Evolutionary conservation across 306 rosid genomes (phyloP).

Genomic region (Corylus americana): DNA sequence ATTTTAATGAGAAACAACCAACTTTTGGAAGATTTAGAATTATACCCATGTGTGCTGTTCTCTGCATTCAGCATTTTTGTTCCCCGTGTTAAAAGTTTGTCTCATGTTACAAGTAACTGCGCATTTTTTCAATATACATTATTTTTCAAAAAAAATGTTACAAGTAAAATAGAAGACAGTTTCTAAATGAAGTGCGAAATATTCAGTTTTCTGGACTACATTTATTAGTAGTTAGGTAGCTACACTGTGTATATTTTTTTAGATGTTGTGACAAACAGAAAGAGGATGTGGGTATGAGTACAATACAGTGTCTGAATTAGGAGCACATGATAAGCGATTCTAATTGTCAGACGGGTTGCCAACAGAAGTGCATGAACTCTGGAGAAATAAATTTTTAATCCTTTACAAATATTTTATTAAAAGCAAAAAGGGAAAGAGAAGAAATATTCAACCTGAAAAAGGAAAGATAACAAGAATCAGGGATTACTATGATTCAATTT

Average conservation of each 20-base stretch:
- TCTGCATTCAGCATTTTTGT: background rate
- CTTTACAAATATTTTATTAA: background rate
- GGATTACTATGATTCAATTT: background rate
- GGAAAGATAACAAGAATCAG: background rate
- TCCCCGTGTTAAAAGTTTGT: background rate
- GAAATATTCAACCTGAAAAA: background rate
- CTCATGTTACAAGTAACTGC: too few species aligned
- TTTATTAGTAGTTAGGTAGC: background rate
- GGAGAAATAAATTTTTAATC: background rate
- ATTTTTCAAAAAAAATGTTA: too few species aligned
- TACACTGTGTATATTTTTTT: background rate
- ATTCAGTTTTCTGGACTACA: background rate
- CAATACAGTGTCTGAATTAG: background rate
- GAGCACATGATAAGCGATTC: background rate
- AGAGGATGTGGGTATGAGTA: background rate
- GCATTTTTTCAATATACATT: too few species aligned
- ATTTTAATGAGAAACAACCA: constrained; percentile 4
- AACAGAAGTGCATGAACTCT: too few species aligned
- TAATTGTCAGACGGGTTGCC: too few species aligned
- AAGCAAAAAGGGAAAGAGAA: background rate
- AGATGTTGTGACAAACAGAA: background rate
- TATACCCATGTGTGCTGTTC: background rate
- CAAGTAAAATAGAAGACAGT: background rate
- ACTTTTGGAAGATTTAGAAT: background rate
- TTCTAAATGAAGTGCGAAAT: background rate